Base-by-base conservation (phyloP, 495 filamentous ascomycete species). In the Penicillium lividum region DNA sequence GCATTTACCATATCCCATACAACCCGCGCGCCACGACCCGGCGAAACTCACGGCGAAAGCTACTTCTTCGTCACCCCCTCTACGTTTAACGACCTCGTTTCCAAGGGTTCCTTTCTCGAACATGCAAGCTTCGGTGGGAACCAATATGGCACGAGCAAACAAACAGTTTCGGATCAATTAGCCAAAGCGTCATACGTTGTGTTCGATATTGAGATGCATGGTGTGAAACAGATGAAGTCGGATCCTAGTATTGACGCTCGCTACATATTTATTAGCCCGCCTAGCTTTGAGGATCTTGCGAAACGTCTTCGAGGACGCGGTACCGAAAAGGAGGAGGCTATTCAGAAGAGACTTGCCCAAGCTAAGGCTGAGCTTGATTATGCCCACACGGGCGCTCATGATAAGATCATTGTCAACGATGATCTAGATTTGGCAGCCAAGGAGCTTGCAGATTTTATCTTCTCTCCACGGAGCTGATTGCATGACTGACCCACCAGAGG, bases 221-320 rank as follows among this genome's bases (percentile, higher is more conserved):
- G 92, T 45, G 91, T 95, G 51, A 94, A 93, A 75, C 91, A 95
- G 77, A 89, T 96, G 59, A 87, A 88, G 65, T 82, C 82, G 4
- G 83, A 86, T 53, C 5, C 50, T 3, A 47, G 28, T 15, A 52
- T 93, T 64, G 73, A 84, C 56, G 87, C 91, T 7, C 85, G 90
- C 36, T 93, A 89, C 68, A 73, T 93, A 61, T 94, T 95, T 69
- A 77, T 96, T 53, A 81, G 84, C 46, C 91, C 92, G 9, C 91
- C 87, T 0, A 85, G 77, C 38, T 70, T 91, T 56, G 83, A 86
- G 59, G 79, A 77, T 9, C 82, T 95, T 33, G 89, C 92, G 70
- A 60, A 73, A 61, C 82, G 92, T 18, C 78, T 96, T 25, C 78
- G 90, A 51, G 85, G 84, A 33, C 80, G 92, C 36, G 89, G 83